These are phyloP conservation scores for Raffaelea albimanens DNA, from an alignment of 2,329 filamentous ascomycete species.

Conservation along the genomic window DNA sequence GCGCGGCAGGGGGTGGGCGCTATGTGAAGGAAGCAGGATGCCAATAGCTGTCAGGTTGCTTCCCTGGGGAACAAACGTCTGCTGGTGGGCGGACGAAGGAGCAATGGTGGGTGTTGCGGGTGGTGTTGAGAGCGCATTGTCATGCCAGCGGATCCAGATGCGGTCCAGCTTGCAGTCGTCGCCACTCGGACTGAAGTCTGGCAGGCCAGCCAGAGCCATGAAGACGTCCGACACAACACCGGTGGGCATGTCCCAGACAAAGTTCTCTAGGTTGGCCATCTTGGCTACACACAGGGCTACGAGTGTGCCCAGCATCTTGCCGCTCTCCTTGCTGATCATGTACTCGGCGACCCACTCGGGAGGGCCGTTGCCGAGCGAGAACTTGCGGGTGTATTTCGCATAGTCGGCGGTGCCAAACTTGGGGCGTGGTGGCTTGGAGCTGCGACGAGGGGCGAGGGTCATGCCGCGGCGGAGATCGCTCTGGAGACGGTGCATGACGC, in stretches of 20 bases:
- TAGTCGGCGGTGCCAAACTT: constrained; percentile 52
- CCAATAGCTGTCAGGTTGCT: constrained; percentile 32
- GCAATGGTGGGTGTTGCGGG: constrained; percentile 12
- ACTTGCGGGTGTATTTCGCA: constrained; percentile 69
- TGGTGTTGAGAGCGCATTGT: constrained; percentile 40
- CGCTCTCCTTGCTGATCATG: constrained; percentile 70
- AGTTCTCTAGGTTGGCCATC: constrained; percentile 74
- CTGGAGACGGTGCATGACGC: constrained; percentile 26
- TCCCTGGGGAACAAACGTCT: constrained; percentile 20
- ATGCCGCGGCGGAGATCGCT: background rate
- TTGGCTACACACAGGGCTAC: constrained; percentile 70
- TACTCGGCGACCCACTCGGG: constrained; percentile 73
- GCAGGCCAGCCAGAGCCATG: constrained; percentile 64
- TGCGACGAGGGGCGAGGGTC: background rate
- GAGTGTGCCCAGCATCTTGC: constrained; percentile 80
- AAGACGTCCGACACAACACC: constrained; percentile 75
- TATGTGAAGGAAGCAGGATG: constrained; percentile 23
- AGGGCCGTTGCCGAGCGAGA: constrained; percentile 76
- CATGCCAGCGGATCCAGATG: constrained; percentile 76
- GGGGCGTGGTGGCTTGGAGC: background rate
- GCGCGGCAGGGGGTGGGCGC: constrained; percentile 20
- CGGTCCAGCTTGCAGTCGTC: constrained; percentile 58
- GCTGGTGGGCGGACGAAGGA: constrained; percentile 12
- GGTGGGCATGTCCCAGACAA: constrained; percentile 85
- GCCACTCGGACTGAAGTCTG: constrained; percentile 47